Evolutionary conservation across 2,329 filamentous ascomycete genomes (phyloP).

Genomic region (Aspergillus clavatus): DNA sequence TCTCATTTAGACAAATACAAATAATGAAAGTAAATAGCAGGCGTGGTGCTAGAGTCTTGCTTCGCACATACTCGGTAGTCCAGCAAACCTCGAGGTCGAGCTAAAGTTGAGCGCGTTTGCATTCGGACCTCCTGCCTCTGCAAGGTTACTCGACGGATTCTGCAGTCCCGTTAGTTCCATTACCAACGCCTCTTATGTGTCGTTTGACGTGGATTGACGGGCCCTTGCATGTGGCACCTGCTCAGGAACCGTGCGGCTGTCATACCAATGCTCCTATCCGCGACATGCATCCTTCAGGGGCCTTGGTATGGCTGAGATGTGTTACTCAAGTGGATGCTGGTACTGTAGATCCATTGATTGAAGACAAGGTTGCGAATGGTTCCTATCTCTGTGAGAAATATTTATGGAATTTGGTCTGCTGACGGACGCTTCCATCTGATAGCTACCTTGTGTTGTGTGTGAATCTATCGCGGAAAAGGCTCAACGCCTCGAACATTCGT

Average conservation of each 20-base stretch:
- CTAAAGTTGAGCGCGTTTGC: background rate
- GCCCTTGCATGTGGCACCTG: background rate
- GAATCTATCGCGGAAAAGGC: too few species aligned
- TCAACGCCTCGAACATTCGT: too few species aligned
- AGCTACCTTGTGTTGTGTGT: too few species aligned
- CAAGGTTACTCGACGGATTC: background rate
- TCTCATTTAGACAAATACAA: background rate
- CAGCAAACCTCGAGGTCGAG: background rate
- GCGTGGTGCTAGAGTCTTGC: background rate
- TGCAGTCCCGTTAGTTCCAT: background rate
- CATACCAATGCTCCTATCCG: background rate
- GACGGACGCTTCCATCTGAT: background rate
- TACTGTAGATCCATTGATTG: background rate
- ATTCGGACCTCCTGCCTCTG: background rate
- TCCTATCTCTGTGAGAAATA: background rate
- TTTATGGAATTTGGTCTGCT: background rate
- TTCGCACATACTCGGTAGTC: background rate
- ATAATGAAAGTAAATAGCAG: background rate
- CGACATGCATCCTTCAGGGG: background rate
- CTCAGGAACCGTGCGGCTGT: background rate
- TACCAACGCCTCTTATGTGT: background rate
- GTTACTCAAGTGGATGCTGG: background rate
- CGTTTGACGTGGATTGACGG: background rate
- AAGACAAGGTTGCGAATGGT: background rate
- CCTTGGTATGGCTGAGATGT: background rate